Base-by-base conservation (phyloP, 176 grass and related monocot species). In the Echinochloa phyllopogon region DNA sequence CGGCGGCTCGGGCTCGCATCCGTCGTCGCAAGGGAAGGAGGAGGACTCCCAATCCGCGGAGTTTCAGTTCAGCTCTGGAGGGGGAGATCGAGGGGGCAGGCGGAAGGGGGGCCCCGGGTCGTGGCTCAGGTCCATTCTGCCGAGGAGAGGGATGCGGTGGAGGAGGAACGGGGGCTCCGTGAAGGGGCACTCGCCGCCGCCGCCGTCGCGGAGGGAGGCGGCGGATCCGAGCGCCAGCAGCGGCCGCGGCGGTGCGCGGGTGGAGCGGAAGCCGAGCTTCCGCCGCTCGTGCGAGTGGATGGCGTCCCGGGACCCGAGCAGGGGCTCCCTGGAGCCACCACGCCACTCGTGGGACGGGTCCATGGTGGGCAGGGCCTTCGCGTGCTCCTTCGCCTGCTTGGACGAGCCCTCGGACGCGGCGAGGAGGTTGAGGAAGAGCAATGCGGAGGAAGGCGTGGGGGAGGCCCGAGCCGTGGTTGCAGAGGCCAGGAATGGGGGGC, bases 321-420 rank as follows among this genome's bases (percentile, higher is more conserved):
- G 56, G 38, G 76, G 72, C 44, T 45, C 90, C 17, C 60, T 86
- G 38, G 94, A 94, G 18, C 85, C 89, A 23, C 92, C 88, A 0
- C 92, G 94, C 14, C 97, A 99, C 82, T 99, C 94, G 23, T 99
- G 97, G 97, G 97, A 99, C 44, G 94, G 97, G 3, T 94, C 94
- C 1, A 96, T 94, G 93, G 90, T 92, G 25, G 64, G 92, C 49
- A 92, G 75, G 85, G 91, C 91, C 42, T 69, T 92, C 11, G 70
- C 97, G 43, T 99, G 97, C 65, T 92, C 90, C 38, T 99, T 94
- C 62, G 77, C 90, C 8, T 99, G 94, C 86, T 73, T 99, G 0
- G 97, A 99, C 55, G 97, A 96, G 79, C 49, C 85, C 0, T 27
- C 83, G 10, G 85, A 89, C n/a, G 82, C 51, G 55, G 53, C 69